A percentile compares a stretch with the other conserved stretches of the same genome.
Evolutionary conservation across 371 early-diverging fungal genomes (phyloP).

Genomic region (Basidiobolus meristosporus): DNA sequence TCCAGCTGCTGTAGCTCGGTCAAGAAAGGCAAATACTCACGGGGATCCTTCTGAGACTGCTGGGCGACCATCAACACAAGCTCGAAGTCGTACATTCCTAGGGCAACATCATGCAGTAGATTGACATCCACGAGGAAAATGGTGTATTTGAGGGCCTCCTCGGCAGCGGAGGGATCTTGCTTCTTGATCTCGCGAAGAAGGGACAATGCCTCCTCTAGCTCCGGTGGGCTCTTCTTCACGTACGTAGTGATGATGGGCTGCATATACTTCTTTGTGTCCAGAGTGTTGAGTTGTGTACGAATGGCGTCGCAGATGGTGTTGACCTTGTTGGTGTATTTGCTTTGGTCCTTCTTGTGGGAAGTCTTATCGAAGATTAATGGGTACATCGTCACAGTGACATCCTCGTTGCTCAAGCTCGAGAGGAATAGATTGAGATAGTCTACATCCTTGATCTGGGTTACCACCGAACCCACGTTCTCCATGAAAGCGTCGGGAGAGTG

Average conservation of each 20-base stretch:
- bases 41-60: slow-evolving; percentile 82
- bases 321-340: slow-evolving; percentile 29
- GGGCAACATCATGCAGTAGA: slow-evolving; percentile 70
- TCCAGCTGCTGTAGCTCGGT: slow-evolving; percentile 55
- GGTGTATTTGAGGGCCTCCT: slow-evolving; percentile 67
- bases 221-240: slow-evolving; percentile 61
- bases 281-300: slow-evolving; percentile 30
- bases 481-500: slow-evolving; percentile 48
- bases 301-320: slow-evolving; percentile 60
- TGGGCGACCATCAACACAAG: slow-evolving; percentile 89
- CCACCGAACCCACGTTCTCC: slow-evolving; percentile 39
- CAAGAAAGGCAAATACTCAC: slow-evolving; percentile 85
- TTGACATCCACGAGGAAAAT: slow-evolving; percentile 81
- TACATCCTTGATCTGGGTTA: slow-evolving; percentile 53
- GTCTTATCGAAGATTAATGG: not conserved
- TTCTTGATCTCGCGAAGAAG: slow-evolving; percentile 36
- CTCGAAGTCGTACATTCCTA: slow-evolving; percentile 86
- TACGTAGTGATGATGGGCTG: slow-evolving; percentile 73
- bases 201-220: slow-evolving; percentile 61
- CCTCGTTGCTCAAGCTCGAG: slow-evolving; percentile 42
- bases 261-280: slow-evolving; percentile 41
- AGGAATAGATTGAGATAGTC: slow-evolving; percentile 85
- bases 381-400: slow-evolving; percentile 8
- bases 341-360: not conserved
- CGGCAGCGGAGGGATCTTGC: slow-evolving; percentile 4